Evolutionary conservation across 2,329 filamentous ascomycete genomes (phyloP).

Genomic region (Exophiala xenobiotica): DNA sequence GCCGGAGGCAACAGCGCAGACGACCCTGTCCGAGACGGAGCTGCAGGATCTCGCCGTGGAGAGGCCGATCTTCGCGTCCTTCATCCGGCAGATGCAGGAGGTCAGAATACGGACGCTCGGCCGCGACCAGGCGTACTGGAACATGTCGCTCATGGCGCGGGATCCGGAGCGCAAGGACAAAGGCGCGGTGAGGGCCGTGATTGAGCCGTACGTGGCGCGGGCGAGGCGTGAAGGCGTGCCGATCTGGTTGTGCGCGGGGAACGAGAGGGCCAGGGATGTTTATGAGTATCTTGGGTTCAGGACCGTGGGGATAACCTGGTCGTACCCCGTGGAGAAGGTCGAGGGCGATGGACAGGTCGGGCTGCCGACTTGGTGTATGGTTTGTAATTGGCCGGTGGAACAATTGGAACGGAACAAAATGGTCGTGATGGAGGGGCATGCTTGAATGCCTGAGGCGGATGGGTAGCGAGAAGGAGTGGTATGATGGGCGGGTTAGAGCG

Average conservation of each 20-base stretch:
- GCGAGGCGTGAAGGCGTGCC: constrained; percentile 20
- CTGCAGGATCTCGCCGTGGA: constrained; percentile 5
- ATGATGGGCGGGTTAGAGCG: too few species aligned
- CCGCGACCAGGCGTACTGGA: constrained; percentile 11
- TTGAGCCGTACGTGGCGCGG: constrained; percentile 23
- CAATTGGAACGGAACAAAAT: not conserved
- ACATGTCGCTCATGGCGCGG: constrained; percentile 23
- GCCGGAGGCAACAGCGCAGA: constrained; percentile 7
- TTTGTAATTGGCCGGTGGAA: constrained; percentile 23
- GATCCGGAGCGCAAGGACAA: constrained; percentile 21
- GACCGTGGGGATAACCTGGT: constrained; percentile 15
- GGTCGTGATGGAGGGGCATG: not conserved
- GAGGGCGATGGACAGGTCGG: not conserved
- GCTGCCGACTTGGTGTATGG: constrained; percentile 21
- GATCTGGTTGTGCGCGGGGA: constrained; percentile 25
- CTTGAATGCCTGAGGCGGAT: constrained; percentile 27
- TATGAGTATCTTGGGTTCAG: constrained; percentile 29
- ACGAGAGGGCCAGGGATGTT: constrained; percentile 24
- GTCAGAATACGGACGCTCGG: constrained; percentile 1
- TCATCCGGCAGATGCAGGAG: constrained; percentile 13
- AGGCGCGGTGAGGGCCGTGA: constrained; percentile 27
- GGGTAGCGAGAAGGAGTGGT: too few species aligned
- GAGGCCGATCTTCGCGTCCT: constrained; percentile 16
- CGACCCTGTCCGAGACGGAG: constrained; percentile 5
- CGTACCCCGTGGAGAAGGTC: not conserved